Evolutionary conservation across 306 rosid species (phyloP).

Genomic region (Sophora flavescens): DNA sequence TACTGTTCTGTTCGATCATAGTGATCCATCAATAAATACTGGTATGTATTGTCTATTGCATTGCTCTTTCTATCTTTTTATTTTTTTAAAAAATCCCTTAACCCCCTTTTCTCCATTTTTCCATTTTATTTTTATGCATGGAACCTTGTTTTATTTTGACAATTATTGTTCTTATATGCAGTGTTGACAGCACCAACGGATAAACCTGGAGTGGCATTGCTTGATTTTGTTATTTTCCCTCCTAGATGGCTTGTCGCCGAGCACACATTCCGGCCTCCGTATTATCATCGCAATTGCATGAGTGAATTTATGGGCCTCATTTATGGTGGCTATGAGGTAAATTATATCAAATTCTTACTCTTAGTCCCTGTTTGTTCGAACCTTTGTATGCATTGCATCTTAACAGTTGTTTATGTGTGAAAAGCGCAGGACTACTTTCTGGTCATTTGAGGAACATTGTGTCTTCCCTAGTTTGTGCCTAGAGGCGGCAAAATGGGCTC

Average conservation of each 20-base stretch:
- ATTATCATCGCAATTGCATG: constrained; percentile 99
- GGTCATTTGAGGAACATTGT: constrained; percentile 22
- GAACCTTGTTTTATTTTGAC: not conserved
- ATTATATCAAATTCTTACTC: constrained; percentile 5
- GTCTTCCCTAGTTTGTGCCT: constrained; percentile 28
- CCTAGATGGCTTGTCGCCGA: constrained; percentile 97
- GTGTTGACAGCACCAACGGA: constrained; percentile 95
- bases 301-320: constrained; percentile 98
- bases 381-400: not conserved
- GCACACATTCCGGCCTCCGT: constrained; percentile 97
- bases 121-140: not conserved
- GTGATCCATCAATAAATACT: constrained; percentile 95
- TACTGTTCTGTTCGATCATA: constrained; percentile 84
- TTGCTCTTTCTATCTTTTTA: too few relatives aligned
- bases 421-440: not conserved
- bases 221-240: constrained; percentile 93
- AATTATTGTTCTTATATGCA: constrained; percentile 44
- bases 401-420: not conserved
- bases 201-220: constrained; percentile 90
- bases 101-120: not conserved
- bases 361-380: not conserved
- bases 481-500: not conserved
- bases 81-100: not conserved
- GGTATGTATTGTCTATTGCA: constrained; percentile 54
- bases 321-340: constrained; percentile 91